Conservation (phyloP, 2,329 filamentous ascomycete genomes). For the Phialocephala subalpina region DNA sequence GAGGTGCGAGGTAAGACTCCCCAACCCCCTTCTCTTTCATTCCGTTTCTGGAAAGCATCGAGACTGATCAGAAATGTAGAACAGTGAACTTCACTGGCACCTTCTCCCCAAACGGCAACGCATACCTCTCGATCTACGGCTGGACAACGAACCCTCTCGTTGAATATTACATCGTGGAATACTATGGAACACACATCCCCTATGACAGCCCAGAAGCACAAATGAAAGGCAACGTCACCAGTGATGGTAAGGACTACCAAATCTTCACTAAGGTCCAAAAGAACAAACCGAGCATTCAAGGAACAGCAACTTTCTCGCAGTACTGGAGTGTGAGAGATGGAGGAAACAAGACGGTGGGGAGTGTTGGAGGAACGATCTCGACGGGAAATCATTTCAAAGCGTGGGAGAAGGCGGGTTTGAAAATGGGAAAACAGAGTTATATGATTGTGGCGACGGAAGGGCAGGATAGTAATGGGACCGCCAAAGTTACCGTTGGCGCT, state of each 20-base stretch:
- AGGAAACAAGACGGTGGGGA: neutral
- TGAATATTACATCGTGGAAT: slow-evolving; percentile 15
- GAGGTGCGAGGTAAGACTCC: slow-evolving; percentile 2
- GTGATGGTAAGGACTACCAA: neutral
- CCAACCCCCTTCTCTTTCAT: neutral
- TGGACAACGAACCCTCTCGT: slow-evolving; percentile 8
- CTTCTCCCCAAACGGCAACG: slow-evolving; percentile 1
- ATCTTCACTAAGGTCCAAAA: neutral
- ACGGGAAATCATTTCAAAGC: slow-evolving; percentile 14
- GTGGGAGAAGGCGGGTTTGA: slow-evolving; percentile 10
- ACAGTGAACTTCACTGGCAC: slow-evolving; percentile 1
- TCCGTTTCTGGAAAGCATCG: neutral
- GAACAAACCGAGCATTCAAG: slow-evolving; percentile 13
- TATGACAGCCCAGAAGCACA: neutral
- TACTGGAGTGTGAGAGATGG: slow-evolving; percentile 4
- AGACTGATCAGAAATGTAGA: neutral
- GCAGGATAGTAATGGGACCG: slow-evolving; percentile 11
- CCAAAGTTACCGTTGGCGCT: slow-evolving; percentile 7
- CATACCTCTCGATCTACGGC: slow-evolving; percentile 7
- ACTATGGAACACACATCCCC: neutral
- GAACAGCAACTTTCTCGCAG: slow-evolving; percentile 7
- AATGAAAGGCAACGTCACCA: slow-evolving; percentile 9
- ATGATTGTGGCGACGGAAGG: slow-evolving; percentile 10
- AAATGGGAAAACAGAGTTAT: slow-evolving; percentile 8
- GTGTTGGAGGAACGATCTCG: neutral